Percentiles rank a stretch among this genome's conserved stretches.
Conservation (phyloP, 2,329 filamentous ascomycete species). For the Hymenoscyphus scutula region DNA sequence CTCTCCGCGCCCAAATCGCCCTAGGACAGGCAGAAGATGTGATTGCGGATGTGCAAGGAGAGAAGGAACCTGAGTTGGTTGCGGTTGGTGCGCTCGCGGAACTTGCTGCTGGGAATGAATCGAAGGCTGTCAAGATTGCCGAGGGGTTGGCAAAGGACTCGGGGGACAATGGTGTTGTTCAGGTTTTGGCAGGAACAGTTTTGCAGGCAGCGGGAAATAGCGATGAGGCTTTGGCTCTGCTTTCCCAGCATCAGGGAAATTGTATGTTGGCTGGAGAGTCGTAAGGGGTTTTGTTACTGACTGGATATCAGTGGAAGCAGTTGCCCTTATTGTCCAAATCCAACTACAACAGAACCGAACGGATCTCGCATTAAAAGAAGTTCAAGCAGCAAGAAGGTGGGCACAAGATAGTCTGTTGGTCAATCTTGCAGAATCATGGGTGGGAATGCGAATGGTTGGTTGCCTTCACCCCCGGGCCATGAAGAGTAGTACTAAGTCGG, state of each 20-base stretch:
- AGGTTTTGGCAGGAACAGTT: slow-evolving; percentile 78
- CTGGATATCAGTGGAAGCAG: slow-evolving; percentile 58
- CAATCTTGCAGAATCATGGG: slow-evolving; percentile 94
- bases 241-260: slow-evolving; percentile 82
- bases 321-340: slow-evolving; percentile 88
- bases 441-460: slow-evolving; percentile 78
- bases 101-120: slow-evolving; percentile 56
- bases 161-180: slow-evolving; percentile 74
- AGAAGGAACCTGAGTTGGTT: slow-evolving; percentile 67
- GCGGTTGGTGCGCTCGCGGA: slow-evolving; percentile 77
- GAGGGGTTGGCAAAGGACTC: slow-evolving; percentile 66
- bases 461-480: not conserved
- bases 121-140: slow-evolving; percentile 60
- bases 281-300: slow-evolving; percentile 3
- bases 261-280: slow-evolving; percentile 50
- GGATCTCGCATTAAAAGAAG: slow-evolving; percentile 88
- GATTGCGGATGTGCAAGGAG: slow-evolving; percentile 63
- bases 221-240: slow-evolving; percentile 79
- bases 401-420: slow-evolving; percentile 92
- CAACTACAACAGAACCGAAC: slow-evolving; percentile 87
- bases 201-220: slow-evolving; percentile 75
- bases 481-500: not conserved
- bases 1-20: slow-evolving; percentile 79
- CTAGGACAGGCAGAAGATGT: slow-evolving; percentile 76
- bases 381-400: slow-evolving; percentile 82